Percentiles rank a stretch among this genome's conserved stretches.
Conservation (phyloP, 2,329 filamentous ascomycete genomes). For the Orbilia brochopaga region DNA sequence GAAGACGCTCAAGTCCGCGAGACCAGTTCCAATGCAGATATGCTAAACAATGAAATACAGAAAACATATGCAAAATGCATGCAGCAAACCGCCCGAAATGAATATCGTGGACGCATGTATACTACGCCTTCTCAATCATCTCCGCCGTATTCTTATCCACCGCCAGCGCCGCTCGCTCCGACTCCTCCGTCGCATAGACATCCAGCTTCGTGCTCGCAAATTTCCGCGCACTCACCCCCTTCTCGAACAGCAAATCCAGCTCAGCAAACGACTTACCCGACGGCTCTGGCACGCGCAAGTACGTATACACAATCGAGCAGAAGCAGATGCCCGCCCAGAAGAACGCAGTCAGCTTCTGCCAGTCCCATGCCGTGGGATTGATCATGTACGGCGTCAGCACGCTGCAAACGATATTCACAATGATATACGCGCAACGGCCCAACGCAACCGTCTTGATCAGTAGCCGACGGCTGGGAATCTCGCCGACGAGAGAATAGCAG, state of each 20-base stretch:
- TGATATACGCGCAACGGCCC: conserved; percentile 78
- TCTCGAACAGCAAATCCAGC: conserved; percentile 82
- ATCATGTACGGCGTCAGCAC: conserved; percentile 92
- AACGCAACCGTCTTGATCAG: conserved; percentile 92
- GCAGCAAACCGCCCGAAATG: too few species aligned
- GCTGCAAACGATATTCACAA: conserved; percentile 79
- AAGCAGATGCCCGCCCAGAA: conserved; percentile 72
- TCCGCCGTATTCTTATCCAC: conserved; percentile 30
- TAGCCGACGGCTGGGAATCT: conserved; percentile 79
- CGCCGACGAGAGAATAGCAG: conserved; percentile 84
- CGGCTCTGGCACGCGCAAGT: conserved; percentile 81
- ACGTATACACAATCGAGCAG: conserved; percentile 79
- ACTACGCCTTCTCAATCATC: conserved; percentile 29
- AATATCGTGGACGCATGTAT: too few species aligned
- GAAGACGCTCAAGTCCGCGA: too few species aligned
- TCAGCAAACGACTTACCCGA: conserved; percentile 82
- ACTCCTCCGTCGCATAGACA: conserved; percentile 62
- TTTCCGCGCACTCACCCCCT: conserved; percentile 72
- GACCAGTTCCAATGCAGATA: too few species aligned
- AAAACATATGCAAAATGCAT: too few species aligned
- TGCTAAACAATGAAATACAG: too few species aligned
- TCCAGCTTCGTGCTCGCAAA: conserved; percentile 68
- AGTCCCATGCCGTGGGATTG: conserved; percentile 84
- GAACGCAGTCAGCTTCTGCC: conserved; percentile 64
- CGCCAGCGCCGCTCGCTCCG: conserved; percentile 31